Base-by-base conservation (phyloP, 2,329 filamentous ascomycete species). In the Pseudonectria buxi region DNA sequence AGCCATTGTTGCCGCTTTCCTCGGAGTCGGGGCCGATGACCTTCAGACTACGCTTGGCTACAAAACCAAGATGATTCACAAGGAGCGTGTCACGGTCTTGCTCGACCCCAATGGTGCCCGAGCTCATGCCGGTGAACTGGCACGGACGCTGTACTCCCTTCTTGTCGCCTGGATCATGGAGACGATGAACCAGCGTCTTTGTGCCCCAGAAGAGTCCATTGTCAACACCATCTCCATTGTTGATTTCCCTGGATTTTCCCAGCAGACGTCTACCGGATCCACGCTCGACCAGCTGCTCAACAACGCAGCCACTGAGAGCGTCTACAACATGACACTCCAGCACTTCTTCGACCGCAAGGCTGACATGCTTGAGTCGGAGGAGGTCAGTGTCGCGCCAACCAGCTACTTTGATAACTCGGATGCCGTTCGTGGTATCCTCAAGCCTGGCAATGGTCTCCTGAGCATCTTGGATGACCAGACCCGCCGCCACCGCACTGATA, bases 331-430 rank as follows among this genome's bases (percentile, higher is more conserved):
- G 51, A 89, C 88, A 24, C 71, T 96, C 15, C 89, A 95, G 56
- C 94, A 85, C 60, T 96, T 98, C 65, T 98, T 96, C 59, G 89
- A 95, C 55, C 81, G 83, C 48, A 94, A 92, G 61, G 88, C 89
- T 1, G 90, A 96, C 44, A 78, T 94, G 64, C 72, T 98, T 14
- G 92, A 98, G 56, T 88, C 83, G 2, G 92, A 98, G 59, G 92
- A 98, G 57, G 86, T 98, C 25, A 79, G 73, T 24, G 86, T 98
- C 3, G 76, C 89, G 3, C 82, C 89, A 1, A 95, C 90, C 0
- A 95, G 87, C 65, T 98, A 96, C 62, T 98, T 95, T 51, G 92
- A 98, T 62, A 98, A 96, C 61, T 88, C 86, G 0, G 92, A 96
- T 58, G 88, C 90, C 9, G 88, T 95, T 41, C 87, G 85, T 53